phyloP scores from a whole-genome alignment of 2,329 filamentous ascomycete species.

The Atkinsonella texensis region DNA sequence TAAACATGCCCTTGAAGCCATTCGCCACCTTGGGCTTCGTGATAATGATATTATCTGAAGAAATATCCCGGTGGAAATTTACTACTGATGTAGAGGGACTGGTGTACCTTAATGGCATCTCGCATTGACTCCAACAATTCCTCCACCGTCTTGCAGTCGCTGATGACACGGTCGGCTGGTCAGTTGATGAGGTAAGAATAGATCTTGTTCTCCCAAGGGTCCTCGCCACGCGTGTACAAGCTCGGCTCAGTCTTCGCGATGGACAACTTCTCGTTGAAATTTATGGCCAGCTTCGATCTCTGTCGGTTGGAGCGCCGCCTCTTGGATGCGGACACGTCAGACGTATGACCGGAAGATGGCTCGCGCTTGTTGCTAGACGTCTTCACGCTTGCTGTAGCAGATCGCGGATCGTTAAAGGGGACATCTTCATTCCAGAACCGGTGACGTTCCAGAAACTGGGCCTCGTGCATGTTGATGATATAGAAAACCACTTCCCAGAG shows the following conservation, averaged over 20 bases:
- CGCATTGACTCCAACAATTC: constrained; percentile 2
- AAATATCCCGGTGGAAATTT: constrained; percentile 5
- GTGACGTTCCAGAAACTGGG: constrained; percentile 1
- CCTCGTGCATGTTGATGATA: no score
- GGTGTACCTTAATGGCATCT: constrained; percentile 6
- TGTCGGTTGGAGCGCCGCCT: constrained; percentile 6
- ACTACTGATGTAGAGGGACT: constrained; percentile 1
- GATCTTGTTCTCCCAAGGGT: constrained; percentile 7
- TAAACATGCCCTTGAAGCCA: constrained; percentile 15
- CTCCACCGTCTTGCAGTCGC: not conserved
- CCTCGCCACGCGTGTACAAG: constrained; percentile 6
- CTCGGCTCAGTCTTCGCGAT: constrained; percentile 5
- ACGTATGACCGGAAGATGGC: constrained; percentile 4
- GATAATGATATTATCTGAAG: constrained; percentile 5
- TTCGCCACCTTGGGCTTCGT: constrained; percentile 2
- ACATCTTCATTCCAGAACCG: constrained; percentile 5
- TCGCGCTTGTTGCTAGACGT: constrained; percentile 3
- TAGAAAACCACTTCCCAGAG: no score
- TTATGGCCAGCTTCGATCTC: constrained; percentile 5
- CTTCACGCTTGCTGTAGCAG: not conserved
- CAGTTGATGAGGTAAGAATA: constrained; percentile 6
- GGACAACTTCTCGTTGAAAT: not conserved
- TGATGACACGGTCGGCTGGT: constrained; percentile 6
- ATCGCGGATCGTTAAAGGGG: constrained; percentile 2
- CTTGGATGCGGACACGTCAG: constrained; percentile 6